Conservation (phyloP, 805 yeast genomes). For the Candida ulmi region DNA sequence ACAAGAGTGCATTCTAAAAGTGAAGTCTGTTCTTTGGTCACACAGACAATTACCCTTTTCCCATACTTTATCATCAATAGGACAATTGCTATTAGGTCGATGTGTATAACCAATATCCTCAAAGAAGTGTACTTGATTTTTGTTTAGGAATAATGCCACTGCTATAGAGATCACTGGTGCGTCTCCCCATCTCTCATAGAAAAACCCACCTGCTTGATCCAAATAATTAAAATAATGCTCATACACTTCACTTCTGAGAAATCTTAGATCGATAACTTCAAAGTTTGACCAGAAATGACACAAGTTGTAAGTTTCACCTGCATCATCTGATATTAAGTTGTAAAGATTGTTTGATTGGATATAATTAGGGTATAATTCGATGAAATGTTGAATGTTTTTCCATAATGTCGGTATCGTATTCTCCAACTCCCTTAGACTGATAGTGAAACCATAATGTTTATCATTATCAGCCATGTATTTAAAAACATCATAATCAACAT, state of each 20-base stretch:
- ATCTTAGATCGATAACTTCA: conserved; percentile 48
- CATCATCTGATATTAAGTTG: conserved; percentile 42
- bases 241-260: conserved; percentile 43
- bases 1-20: conserved; percentile 72
- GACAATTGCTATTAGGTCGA: conserved; percentile 55
- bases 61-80: conserved; percentile 42
- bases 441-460: conserved; percentile 44
- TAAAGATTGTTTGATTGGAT: conserved; percentile 52
- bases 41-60: conserved; percentile 45
- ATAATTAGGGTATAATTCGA: conserved; percentile 36
- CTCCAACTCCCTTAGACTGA: conserved; percentile 46
- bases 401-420: conserved; percentile 49
- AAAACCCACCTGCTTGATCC: conserved; percentile 46
- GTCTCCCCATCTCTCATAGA: conserved; percentile 81
- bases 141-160: conserved; percentile 66
- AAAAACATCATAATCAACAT: conserved; percentile 52
- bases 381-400: conserved; percentile 41
- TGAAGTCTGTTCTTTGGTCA: conserved; percentile 58
- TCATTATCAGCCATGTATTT: conserved; percentile 34
- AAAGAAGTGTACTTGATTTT: conserved; percentile 68
- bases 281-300: conserved; percentile 67
- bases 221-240: conserved; percentile 37
- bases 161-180: conserved; percentile 90
- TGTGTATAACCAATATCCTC: conserved; percentile 82
- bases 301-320: conserved; percentile 39